These are phyloP conservation scores for Colletotrichum musicola DNA, from an alignment of 2,329 filamentous ascomycete species.

Conservation along the genomic window DNA sequence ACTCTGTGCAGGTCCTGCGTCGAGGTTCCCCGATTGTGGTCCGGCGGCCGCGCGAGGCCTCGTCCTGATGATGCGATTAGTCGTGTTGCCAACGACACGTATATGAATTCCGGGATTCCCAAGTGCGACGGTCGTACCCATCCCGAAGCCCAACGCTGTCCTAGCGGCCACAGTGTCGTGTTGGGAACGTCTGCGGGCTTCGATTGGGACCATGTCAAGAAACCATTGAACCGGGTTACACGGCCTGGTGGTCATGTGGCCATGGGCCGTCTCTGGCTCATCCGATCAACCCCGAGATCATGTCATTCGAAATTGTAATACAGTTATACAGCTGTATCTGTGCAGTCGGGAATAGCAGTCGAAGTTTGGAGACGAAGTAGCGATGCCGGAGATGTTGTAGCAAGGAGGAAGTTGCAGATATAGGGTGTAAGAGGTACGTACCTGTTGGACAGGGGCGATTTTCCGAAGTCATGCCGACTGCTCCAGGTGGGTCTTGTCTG, in stretches of 20 bases:
- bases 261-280: not conserved
- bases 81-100: conserved; percentile 1
- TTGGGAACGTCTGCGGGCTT: not conserved
- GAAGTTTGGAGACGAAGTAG: not conserved
- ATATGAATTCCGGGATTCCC: not conserved
- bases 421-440: conserved; percentile 19
- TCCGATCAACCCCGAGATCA: not conserved
- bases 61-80: conserved; percentile 1
- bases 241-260: conserved; percentile 5
- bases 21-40: not conserved
- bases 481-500: not conserved
- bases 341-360: no score
- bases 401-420: not conserved
- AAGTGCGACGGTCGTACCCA: not conserved
- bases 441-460: not conserved
- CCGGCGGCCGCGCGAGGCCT: not conserved
- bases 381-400: not conserved
- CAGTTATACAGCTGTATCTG: no score
- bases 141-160: not conserved
- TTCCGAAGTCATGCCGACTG: conserved; percentile 27
- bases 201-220: conserved; percentile 3
- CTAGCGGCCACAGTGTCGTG: not conserved
- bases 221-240: conserved; percentile 7
- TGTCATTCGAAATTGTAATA: no score
- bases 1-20: not conserved